Base-by-base conservation (phyloP, 768 basidiomycete genomes). In the Tylopilus sp. region DNA sequence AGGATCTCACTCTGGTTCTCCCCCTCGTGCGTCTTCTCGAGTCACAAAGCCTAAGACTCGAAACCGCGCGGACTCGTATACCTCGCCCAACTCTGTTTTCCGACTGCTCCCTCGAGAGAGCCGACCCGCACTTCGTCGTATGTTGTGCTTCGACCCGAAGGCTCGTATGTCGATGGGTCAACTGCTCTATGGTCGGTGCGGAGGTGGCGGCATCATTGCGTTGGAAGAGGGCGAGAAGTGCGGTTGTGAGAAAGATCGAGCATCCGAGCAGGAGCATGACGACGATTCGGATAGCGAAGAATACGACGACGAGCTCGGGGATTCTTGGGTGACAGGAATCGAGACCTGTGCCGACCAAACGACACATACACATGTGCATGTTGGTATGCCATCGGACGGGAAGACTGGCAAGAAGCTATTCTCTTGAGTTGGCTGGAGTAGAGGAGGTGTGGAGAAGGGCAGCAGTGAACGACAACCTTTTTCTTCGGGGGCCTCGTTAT, bases 51-150 rank as follows among this genome's bases (percentile, higher is more conserved):
- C 79, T 21, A 79, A 79, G 48, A 39, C 30, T 6, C 67, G 66
- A 23, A 54, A 58, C 40, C 68, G 67, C 12, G 20, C 58, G 0
- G 35, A 36, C 6, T 70, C 69, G 12, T 26, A 40, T 22, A 64
- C 68, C 4, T 69, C 69, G 3, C 68, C 67, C 23, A 95, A 98
- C 67, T 94, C 92, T 8, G 97, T 99, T 63, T 98, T 99, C 78
- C 84, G 95, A 18, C 77, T 98, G 10, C 79, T 99, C 21, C 97
- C 97, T 2, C 86, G 97, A 48, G 95, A 99, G 72, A 84, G 92
- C 13, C 82, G 97, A 36, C 79, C 86, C 7, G 91, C 89, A 13
- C 78, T 99, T 53, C 88, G 92, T 52, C 82, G 94, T 48, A 99
- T 99, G 97, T 76, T 99, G 59, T 86, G 83, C 60, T 81, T 98